Percentiles rank a stretch among this genome's conserved stretches.
Conservation (phyloP, 345 rosid genomes). For the Stellera chamaejasme region DNA sequence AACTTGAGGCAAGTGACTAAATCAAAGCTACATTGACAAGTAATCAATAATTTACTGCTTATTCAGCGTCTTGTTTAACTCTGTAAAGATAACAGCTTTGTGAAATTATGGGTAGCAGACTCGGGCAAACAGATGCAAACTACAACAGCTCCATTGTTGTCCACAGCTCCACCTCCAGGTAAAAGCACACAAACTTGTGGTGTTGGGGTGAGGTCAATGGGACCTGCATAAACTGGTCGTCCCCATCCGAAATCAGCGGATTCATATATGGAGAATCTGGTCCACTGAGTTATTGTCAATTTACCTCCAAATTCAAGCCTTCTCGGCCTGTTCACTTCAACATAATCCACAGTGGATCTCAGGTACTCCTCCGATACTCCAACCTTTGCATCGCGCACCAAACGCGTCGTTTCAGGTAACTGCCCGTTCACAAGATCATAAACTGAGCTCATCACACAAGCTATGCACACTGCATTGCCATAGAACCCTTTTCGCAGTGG, state of each 20-base stretch:
- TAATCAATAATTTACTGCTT: too few relatives aligned
- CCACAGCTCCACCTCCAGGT: constrained; percentile 46
- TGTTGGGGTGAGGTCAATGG: constrained; percentile 79
- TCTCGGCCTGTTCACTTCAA: constrained; percentile 57
- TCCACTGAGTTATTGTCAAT: constrained; percentile 88
- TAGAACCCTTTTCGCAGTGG: constrained; percentile 62
- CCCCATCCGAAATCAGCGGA: constrained; percentile 94
- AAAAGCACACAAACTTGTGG: constrained; percentile 88
- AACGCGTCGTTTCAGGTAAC: constrained; percentile 36
- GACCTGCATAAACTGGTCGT: constrained; percentile 73
- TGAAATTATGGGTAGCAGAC: constrained; percentile 39
- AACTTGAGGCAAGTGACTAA: too few relatives aligned
- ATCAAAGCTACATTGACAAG: too few relatives aligned
- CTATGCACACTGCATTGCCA: constrained; percentile 77
- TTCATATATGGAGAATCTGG: constrained; percentile 70
- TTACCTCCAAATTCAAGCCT: constrained; percentile 88
- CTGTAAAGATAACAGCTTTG: constrained; percentile 29
- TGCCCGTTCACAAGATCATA: constrained; percentile 39
- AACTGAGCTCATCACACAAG: constrained; percentile 63
- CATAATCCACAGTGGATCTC: constrained; percentile 58
- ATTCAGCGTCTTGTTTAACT: constrained; percentile 1
- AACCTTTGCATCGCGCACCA: constrained; percentile 60
- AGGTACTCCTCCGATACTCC: constrained; percentile 67
- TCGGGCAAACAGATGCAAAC: constrained; percentile 87
- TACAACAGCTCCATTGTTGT: constrained; percentile 48